Evolutionary conservation across 306 rosid genomes (phyloP), one percentile per base, ranked within the genome.

Genomic region (Malus sylvestris): DNA sequence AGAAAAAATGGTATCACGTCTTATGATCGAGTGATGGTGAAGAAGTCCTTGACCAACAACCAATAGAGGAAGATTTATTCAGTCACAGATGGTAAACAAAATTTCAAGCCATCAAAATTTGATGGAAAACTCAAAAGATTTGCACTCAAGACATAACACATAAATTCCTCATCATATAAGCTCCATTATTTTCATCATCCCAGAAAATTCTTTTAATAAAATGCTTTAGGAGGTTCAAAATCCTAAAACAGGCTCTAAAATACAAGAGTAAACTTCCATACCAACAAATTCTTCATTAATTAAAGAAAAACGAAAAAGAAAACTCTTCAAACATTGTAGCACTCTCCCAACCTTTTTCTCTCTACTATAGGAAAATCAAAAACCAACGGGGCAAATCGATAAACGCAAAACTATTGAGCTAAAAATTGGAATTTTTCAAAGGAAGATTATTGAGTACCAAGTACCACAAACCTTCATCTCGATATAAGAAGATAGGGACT

Each of bases 401-500:
- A 82, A 77, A 85, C 62, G 23, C 70, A 87, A 76, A 82, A 77
- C 72, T 79, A 82, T 49, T 55, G 76, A 83, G 78, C 89, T 82
- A 82, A 82, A 86, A 82, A 82, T 44, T 78, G 80, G 83, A 80
- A 81, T 77, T 74, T 81, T 83, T 83, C 68, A 81, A 82, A 78
- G 86, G 83, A 85, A 81, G 82, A 86, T 87, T 90, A 90, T 94
- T 89, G 90, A 85, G 90, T 81, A 84, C 78, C 87, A 72, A 81
- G 86, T 79, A 85, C 81, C 83, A 82, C 86, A 85, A 90, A 87
- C 81, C 89, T 85, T 83, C 81, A 72, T 78, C 74, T 71, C 82
- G 88, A 84, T 80, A 83, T 74, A 82, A 86, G 85, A 85, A 85
- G 91, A 85, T 65, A 66, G 84, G 86, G 91, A 83, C 91, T 84